Conservation (phyloP, 805 yeast species). For the Monosporozyma servazzii region DNA sequence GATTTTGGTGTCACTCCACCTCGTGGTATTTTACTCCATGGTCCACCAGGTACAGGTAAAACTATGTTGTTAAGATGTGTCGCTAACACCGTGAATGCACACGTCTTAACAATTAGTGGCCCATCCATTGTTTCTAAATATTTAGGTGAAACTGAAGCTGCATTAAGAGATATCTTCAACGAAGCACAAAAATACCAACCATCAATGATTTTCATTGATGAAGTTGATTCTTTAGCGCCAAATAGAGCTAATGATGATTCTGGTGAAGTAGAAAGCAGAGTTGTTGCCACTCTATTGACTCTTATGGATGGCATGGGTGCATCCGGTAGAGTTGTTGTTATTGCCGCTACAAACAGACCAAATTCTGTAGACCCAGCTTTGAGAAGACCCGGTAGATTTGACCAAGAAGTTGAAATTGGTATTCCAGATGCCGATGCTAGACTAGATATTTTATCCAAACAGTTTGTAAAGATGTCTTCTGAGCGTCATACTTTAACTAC, state of each 20-base stretch:
- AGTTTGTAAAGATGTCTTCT: conserved; percentile 39
- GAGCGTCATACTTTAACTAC: conserved; percentile 42
- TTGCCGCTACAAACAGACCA: conserved; percentile 69
- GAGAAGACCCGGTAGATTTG: conserved; percentile 82
- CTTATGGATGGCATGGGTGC: conserved; percentile 72
- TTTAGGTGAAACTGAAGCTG: conserved; percentile 86
- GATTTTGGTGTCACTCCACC: conserved; percentile 90
- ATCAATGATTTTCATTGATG: conserved; percentile 80
- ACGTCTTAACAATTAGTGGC: conserved; percentile 77
- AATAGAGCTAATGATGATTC: conserved; percentile 73
- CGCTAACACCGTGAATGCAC: conserved; percentile 72
- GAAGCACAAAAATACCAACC: conserved; percentile 88
- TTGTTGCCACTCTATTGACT: conserved; percentile 80
- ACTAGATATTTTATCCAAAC: conserved; percentile 56
- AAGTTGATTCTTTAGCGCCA: conserved; percentile 88
- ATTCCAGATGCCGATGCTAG: conserved; percentile 85
- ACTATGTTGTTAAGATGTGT: conserved; percentile 79
- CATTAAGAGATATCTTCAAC: conserved; percentile 67
- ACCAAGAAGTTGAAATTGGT: conserved; percentile 81
- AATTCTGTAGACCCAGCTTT: conserved; percentile 61
- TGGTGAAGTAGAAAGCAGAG: conserved; percentile 84
- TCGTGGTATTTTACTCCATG: conserved; percentile 85
- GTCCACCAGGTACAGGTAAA: conserved; percentile 97
- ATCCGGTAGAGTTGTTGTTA: conserved; percentile 53
- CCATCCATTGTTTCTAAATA: conserved; percentile 90